phyloP scores from a whole-genome alignment of 176 grass and related monocot species.

The Pontederia crassipes region DNA sequence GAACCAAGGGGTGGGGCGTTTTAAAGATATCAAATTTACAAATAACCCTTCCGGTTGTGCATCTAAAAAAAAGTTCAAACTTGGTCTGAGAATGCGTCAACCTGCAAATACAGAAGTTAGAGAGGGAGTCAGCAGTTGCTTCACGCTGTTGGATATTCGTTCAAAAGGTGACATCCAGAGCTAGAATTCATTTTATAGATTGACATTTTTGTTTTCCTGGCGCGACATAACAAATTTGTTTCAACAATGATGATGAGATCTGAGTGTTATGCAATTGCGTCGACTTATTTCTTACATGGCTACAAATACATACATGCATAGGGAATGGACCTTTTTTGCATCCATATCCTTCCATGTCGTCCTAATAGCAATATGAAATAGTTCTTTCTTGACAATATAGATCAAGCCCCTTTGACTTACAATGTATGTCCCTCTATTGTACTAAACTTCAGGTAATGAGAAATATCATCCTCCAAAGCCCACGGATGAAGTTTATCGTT shows the following conservation, averaged over 20 bases:
- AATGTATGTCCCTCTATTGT: neutral
- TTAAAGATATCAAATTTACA: slow-evolving; percentile 3
- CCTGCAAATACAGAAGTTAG: neutral
- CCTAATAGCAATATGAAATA: no score
- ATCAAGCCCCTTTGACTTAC: neutral
- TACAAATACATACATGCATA: no score
- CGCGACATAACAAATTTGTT: no score
- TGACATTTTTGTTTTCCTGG: no score
- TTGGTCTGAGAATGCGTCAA: neutral
- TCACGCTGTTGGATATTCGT: neutral
- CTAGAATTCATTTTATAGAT: no score
- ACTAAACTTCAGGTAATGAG: neutral
- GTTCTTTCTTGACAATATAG: no score
- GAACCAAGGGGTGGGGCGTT: slow-evolving; percentile 1
- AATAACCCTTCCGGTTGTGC: slow-evolving; percentile 1
- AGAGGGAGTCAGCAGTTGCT: slow-evolving; percentile 9
- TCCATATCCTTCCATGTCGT: no score
- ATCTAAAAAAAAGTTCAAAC: neutral
- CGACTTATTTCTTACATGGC: no score
- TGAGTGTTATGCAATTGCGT: no score
- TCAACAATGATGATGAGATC: no score
- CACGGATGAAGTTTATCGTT: neutral
- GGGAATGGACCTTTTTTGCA: no score
- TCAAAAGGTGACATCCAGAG: neutral
- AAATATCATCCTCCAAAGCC: slow-evolving; percentile 9